Conservation (phyloP, 495 filamentous ascomycete species). For the Jackrogersella minutella region DNA sequence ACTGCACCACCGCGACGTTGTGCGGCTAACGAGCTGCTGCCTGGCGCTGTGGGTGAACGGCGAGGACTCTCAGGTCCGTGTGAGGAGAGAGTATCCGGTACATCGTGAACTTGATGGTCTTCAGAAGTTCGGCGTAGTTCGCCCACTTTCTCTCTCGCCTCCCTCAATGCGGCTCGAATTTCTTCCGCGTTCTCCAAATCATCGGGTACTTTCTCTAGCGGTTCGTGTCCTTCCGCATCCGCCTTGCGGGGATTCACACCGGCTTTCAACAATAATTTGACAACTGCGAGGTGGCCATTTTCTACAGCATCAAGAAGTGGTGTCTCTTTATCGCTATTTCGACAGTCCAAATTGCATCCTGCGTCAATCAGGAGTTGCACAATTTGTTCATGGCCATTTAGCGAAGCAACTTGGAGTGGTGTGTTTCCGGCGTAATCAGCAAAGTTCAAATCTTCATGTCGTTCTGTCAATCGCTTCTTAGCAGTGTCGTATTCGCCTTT, state of each 20-base stretch:
- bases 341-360: conserved; percentile 80
- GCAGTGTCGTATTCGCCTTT: conserved; percentile 76
- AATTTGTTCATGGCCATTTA: conserved; percentile 82
- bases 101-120: conserved; percentile 63
- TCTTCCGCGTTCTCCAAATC: conserved; percentile 70
- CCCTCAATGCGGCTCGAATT: conserved; percentile 62
- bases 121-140: conserved; percentile 68
- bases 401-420: conserved; percentile 87
- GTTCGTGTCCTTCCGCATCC: conserved; percentile 86
- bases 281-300: conserved; percentile 90
- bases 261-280: conserved; percentile 81
- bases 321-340: conserved; percentile 88
- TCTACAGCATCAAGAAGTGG: conserved; percentile 95
- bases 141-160: conserved; percentile 59
- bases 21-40: conserved; percentile 42
- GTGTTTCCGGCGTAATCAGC: conserved; percentile 94
- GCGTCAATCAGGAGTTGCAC: conserved; percentile 81
- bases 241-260: conserved; percentile 88
- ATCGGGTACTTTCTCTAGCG: conserved; percentile 79
- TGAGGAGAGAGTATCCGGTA: conserved; percentile 66
- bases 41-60: conserved; percentile 62
- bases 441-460: conserved; percentile 85
- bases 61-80: conserved; percentile 75
- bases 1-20: conserved; percentile 55
- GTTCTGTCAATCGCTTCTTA: conserved; percentile 72